phyloP scores from a whole-genome alignment of 176 grass and related monocot species.

The Raddia guianensis region DNA sequence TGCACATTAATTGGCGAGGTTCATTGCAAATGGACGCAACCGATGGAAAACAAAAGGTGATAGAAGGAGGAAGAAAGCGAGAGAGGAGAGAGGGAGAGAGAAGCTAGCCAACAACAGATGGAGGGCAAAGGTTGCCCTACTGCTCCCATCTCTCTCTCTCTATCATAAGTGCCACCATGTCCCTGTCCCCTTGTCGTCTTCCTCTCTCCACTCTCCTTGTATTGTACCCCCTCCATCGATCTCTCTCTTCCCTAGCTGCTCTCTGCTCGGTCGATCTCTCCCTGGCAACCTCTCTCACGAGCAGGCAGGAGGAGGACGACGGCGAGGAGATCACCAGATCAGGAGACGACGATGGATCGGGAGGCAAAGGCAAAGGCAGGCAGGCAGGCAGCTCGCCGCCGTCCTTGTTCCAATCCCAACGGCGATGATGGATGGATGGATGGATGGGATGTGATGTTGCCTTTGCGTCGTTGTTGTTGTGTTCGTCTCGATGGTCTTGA shows the following conservation, averaged over 20 bases:
- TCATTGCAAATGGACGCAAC: slow-evolving; percentile 21
- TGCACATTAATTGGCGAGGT: background rate
- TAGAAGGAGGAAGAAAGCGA: background rate
- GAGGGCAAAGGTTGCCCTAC: slow-evolving; percentile 40
- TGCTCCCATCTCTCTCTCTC: slow-evolving; percentile 27
- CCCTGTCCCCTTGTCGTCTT: slow-evolving; percentile 50
- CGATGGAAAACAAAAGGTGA: slow-evolving; percentile 13
- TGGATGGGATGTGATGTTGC: no score
- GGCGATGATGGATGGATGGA: no score
- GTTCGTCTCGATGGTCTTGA: background rate
- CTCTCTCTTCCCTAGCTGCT: background rate
- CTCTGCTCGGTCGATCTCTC: no score
- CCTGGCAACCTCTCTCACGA: no score
- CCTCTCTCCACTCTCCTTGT: background rate
- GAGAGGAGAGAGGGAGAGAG: background rate
- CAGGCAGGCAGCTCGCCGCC: no score
- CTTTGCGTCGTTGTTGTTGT: no score
- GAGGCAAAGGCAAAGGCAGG: no score
- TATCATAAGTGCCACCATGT: slow-evolving; percentile 43
- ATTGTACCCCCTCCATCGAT: no score
- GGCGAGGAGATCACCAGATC: no score
- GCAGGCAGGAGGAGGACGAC: no score
- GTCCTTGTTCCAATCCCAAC: no score
- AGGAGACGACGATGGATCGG: no score
- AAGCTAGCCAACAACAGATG: background rate